These are phyloP conservation scores for Ilyonectria mors-panacis DNA, from an alignment of 2,329 filamentous ascomycete species.

Conservation along the genomic window DNA sequence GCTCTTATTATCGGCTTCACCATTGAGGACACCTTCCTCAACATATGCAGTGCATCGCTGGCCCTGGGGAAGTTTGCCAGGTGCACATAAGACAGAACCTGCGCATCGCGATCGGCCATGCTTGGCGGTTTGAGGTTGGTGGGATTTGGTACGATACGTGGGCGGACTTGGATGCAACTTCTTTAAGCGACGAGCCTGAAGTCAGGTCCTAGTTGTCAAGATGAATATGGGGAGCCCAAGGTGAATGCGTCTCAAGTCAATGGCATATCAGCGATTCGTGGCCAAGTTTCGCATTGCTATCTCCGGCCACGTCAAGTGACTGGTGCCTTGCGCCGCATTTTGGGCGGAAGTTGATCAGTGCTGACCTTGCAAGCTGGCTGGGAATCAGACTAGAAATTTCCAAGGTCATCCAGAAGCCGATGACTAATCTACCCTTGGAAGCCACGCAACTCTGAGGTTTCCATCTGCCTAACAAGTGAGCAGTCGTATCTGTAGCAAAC, in stretches of 20 bases:
- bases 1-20: conserved; percentile 97
- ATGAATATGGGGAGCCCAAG: background rate
- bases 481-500: background rate
- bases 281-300: conserved; percentile 10
- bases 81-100: conserved; percentile 65
- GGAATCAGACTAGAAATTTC: conserved; percentile 46
- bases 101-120: conserved; percentile 55
- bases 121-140: conserved; percentile 14
- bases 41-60: conserved; percentile 68
- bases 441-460: background rate
- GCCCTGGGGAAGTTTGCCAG: conserved; percentile 63
- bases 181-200: background rate
- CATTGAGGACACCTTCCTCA: conserved; percentile 87
- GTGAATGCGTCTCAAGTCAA: conserved; percentile 11
- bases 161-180: conserved; percentile 21
- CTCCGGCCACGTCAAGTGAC: conserved; percentile 42
- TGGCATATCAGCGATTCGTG: background rate
- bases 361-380: conserved; percentile 18
- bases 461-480: background rate
- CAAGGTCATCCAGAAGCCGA: conserved; percentile 21
- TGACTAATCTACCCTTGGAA: conserved; percentile 42
- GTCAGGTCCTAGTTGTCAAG: background rate
- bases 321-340: conserved; percentile 41
- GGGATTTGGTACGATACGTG: conserved; percentile 18
- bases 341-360: conserved; percentile 28